A percentile compares a stretch with the other conserved stretches of the same genome.
These are phyloP conservation scores for Filosporella fistucella DNA, from an alignment of 495 filamentous ascomycete species.

Conservation along the genomic window DNA sequence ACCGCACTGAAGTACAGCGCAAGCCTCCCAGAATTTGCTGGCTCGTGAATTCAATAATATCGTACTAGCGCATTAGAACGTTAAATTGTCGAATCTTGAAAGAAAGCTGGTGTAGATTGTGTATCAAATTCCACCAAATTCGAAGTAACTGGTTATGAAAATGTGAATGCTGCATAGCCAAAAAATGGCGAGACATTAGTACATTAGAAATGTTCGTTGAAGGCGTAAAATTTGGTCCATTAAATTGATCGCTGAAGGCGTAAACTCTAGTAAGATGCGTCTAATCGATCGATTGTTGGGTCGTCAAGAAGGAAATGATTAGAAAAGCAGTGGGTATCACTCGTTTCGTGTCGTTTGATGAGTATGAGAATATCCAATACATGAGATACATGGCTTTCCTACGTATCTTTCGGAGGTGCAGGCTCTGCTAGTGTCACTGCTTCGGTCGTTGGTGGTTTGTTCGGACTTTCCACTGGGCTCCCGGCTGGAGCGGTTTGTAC, in stretches of 20 bases:
- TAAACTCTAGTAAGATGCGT: slow-evolving; percentile 18
- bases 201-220: slow-evolving; percentile 4
- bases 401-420: not conserved
- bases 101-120: no score
- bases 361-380: not conserved
- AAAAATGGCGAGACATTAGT: no score
- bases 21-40: no score
- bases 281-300: no score
- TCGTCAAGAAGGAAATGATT: slow-evolving; percentile 7
- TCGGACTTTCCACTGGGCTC: not conserved
- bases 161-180: no score
- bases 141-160: no score
- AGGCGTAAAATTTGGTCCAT: slow-evolving; percentile 6
- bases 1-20: no score
- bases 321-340: no score
- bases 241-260: slow-evolving; percentile 17
- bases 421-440: not conserved
- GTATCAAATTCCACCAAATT: no score
- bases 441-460: not conserved
- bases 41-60: no score
- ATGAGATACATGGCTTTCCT: not conserved
- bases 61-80: no score
- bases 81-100: no score
- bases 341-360: slow-evolving; percentile 2
- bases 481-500: not conserved